Percentiles rank a stretch among this genome's conserved stretches.
Conservation (phyloP, 1,139 yeast species). For the Groenewaldozyma sp. region DNA sequence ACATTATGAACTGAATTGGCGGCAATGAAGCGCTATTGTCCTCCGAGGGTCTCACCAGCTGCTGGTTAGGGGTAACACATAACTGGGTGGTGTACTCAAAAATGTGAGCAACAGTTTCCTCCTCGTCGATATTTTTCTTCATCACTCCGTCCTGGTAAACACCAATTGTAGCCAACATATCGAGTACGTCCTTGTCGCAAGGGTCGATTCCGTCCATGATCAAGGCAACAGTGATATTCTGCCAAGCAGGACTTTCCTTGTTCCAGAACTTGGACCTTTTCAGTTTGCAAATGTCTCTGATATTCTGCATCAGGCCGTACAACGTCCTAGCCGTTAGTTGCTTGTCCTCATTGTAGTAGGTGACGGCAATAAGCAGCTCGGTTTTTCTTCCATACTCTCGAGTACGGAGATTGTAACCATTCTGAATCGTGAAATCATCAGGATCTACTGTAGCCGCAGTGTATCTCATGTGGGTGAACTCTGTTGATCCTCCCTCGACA, state of each 20-base stretch:
- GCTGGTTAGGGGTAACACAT: slow-evolving; percentile 45
- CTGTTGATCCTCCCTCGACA: slow-evolving; percentile 58
- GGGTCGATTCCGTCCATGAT: slow-evolving; percentile 94
- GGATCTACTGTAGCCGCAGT: slow-evolving; percentile 78
- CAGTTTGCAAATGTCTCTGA: slow-evolving; percentile 69
- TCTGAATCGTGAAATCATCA: slow-evolving; percentile 53
- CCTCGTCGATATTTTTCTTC: slow-evolving; percentile 77
- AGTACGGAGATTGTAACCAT: slow-evolving; percentile 75
- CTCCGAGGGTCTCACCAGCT: slow-evolving; percentile 42
- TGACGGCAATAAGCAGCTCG: slow-evolving; percentile 78
- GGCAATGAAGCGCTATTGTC: slow-evolving; percentile 48
- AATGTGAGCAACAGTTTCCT: slow-evolving; percentile 81
- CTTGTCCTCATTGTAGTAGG: slow-evolving; percentile 93
- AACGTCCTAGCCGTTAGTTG: slow-evolving; percentile 78
- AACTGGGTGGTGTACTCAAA: slow-evolving; percentile 76
- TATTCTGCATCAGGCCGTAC: slow-evolving; percentile 88
- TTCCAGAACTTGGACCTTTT: slow-evolving; percentile 45
- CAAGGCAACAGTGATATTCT: slow-evolving; percentile 79
- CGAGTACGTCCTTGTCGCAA: slow-evolving; percentile 73
- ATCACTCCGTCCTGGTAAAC: slow-evolving; percentile 94
- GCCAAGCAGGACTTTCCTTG: slow-evolving; percentile 90
- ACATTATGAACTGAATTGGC: slow-evolving; percentile 86
- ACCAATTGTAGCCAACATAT: slow-evolving; percentile 83
- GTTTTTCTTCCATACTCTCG: slow-evolving; percentile 69
- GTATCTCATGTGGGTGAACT: slow-evolving; percentile 67